Evolutionary conservation across 164 flowering plant species (phyloP), one percentile per base, ranked within the genome.

Genomic region (Stephania japonica): DNA sequence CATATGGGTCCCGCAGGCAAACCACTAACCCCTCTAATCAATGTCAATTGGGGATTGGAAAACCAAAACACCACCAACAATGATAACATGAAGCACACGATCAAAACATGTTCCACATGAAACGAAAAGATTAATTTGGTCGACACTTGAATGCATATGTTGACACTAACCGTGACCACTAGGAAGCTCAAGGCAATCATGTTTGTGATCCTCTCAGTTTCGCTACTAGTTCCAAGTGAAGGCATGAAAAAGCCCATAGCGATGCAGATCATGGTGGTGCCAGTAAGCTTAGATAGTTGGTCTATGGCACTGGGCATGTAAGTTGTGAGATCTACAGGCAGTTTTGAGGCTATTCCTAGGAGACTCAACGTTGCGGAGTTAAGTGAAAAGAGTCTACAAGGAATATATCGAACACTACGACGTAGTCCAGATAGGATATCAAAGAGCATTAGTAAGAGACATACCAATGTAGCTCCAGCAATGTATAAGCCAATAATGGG

Each of bases 201-300:
- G 53, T 47, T 47, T 9, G 53, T 14, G 3, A 56, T 56, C 5
- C 62, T 56, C 19, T 56, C 62, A 16, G 62, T 16, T 56, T 16
- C 7, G 6, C 19, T 0, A 19, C 6, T 56, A 3, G 7, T 19
- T 56, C n/a, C 21, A 3, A 56, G 1, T 47, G 53, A 47, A 47
- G 10, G 53, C 53, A 47, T 47, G 53, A 47, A 11, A 13, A 9
- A 47, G 1, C 53, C 18, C 4, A 47, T 47, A 9, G 16, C 12
- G 12, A 64, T 68, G 18, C 75, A 76, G 18, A 78, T 7, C 6
- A 78, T 42, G 10, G 53, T 65, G 26, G 72, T 44, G 23, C 74
- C 63, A 68, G 62, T 65, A 25, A 78, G 73, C 38, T 73, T 73
- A 4, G 76, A 72, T 41, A 78, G 64, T 25, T 70, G 76, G 47